phyloP scores from a whole-genome alignment of 495 filamentous ascomycete genomes.

The Trichocladium antarcticum region DNA sequence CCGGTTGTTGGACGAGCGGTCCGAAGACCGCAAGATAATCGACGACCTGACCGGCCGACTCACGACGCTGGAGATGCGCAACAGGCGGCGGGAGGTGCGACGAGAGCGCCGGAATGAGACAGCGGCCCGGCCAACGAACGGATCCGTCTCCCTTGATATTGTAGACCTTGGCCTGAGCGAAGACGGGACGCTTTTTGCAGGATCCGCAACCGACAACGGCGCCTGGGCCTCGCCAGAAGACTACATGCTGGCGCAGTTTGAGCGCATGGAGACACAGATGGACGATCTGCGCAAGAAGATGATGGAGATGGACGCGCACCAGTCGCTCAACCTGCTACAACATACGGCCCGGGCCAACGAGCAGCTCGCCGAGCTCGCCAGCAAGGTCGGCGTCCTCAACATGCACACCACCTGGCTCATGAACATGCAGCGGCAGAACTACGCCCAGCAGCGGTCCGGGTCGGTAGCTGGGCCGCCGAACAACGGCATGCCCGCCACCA shows the following conservation, averaged over 20 bases:
- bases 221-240: slow-evolving; percentile 17
- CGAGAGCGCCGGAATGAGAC: not conserved
- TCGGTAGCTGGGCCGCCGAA: not conserved
- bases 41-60: slow-evolving; percentile 18
- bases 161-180: slow-evolving; percentile 6
- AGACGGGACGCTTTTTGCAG: not conserved
- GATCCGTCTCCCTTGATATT: not conserved
- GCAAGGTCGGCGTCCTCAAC: slow-evolving; percentile 38
- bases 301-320: slow-evolving; percentile 37
- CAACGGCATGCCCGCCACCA: not conserved
- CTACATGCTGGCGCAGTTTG: slow-evolving; percentile 37
- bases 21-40: slow-evolving; percentile 23
- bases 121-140: not conserved
- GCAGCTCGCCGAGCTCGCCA: slow-evolving; percentile 42
- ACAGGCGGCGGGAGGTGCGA: not conserved
- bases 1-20: slow-evolving; percentile 10
- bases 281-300: slow-evolving; percentile 35
- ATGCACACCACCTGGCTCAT: slow-evolving; percentile 49
- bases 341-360: slow-evolving; percentile 41
- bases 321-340: slow-evolving; percentile 40
- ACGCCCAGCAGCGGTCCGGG: slow-evolving; percentile 11
- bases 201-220: not conserved
- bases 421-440: slow-evolving; percentile 27
- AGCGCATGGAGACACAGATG: slow-evolving; percentile 37
- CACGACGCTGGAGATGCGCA: slow-evolving; percentile 3